Conservation (phyloP, 2,329 filamentous ascomycete genomes). For the Cephalotrichum gorgonifer region DNA sequence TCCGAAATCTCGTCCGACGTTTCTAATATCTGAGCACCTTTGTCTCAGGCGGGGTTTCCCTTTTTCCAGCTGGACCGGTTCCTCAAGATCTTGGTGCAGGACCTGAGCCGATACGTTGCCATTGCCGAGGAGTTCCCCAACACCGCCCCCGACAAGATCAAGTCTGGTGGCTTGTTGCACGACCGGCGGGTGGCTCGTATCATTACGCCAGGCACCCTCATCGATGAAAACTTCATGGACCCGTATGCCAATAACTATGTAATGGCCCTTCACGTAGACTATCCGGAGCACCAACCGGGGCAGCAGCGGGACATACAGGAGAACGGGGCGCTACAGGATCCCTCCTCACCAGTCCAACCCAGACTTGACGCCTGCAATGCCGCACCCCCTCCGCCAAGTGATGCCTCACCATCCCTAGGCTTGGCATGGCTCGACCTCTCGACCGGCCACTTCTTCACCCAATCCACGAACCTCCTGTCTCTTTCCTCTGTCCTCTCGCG, state of each 20-base stretch:
- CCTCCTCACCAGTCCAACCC: neutral
- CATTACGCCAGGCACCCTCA: constrained; percentile 87
- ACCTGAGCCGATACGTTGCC: constrained; percentile 82
- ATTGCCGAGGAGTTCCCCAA: constrained; percentile 89
- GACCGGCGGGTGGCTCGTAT: constrained; percentile 78
- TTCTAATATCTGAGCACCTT: neutral
- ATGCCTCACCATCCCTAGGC: constrained; percentile 44
- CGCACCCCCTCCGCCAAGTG: constrained; percentile 5
- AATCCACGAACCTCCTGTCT: constrained; percentile 58
- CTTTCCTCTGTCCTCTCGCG: constrained; percentile 75
- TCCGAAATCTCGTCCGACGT: constrained; percentile 2
- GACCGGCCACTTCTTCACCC: constrained; percentile 88
- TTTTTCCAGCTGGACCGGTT: constrained; percentile 88
- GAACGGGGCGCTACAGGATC: neutral
- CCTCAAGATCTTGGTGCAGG: constrained; percentile 85
- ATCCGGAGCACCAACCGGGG: neutral
- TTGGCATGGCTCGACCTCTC: constrained; percentile 92
- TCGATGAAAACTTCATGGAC: constrained; percentile 96
- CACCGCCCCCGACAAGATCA: constrained; percentile 56
- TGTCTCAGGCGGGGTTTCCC: constrained; percentile 70
- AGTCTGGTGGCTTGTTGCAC: constrained; percentile 69
- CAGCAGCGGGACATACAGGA: neutral
- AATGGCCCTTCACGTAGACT: constrained; percentile 60
- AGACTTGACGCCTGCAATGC: neutral
- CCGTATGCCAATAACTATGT: constrained; percentile 90